Evolutionary conservation across 768 basidiomycete genomes (phyloP), one percentile per base, ranked within the genome.

Genomic region (Tephrocybe sp.): DNA sequence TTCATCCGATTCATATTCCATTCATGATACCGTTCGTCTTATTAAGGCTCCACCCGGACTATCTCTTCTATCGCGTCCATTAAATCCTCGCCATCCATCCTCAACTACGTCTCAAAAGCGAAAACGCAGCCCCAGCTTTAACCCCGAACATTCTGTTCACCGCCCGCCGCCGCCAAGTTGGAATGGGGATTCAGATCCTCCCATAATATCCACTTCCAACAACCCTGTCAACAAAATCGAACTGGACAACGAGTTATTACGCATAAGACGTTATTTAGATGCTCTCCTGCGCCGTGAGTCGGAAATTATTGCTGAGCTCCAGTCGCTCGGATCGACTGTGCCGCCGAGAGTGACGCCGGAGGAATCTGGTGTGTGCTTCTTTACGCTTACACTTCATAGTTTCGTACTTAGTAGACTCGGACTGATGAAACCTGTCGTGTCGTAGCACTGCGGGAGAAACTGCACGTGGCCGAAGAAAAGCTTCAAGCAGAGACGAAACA

Each of bases 381-480:
- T 17, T 36, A 1, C 45, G 6, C 20, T 38, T 36, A 4, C 23
- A 33, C 36, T 2, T 8, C n/a, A n/a, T n/a, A n/a, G n/a, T n/a
- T n/a, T n/a, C n/a, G n/a, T n/a, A n/a, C n/a, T n/a, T n/a, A n/a
- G n/a, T n/a, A n/a, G n/a, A n/a, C n/a, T n/a, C n/a, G n/a, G n/a
- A n/a, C n/a, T n/a, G n/a, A n/a, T 22, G 13, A n/a, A 30, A 13
- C 2, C 17, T 31, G 3, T 2, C n/a, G 32, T 45, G 8, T 14
- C 40, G 9, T 48, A 72, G 68, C 56, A 0, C 26, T 62, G 48
- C 61, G 62, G 39, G 52, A 48, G 7, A 65, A 61, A n/a, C 36
- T 74, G 16, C 33, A 53, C 19, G 54, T 59, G 20, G 47, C 76
- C 1, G n/a, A n/a, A n/a, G n/a, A n/a, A n/a, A n/a, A n/a, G n/a